phyloP scores from a whole-genome alignment of 2,329 filamentous ascomycete genomes.

The Aspergillus pseudoterreus region DNA sequence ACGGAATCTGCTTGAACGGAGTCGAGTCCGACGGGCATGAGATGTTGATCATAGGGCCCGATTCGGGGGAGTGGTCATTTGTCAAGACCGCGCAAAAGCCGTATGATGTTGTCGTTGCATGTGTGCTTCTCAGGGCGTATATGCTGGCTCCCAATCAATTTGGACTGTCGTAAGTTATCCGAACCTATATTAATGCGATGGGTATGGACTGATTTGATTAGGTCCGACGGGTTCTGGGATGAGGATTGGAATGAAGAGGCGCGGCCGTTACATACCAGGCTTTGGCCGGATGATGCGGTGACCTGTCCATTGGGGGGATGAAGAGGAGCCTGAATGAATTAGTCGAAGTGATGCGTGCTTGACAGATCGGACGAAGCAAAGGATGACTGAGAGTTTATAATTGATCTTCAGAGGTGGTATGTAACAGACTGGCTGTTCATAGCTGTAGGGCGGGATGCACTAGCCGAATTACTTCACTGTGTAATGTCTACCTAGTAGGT shows the following conservation, averaged over 20 bases:
- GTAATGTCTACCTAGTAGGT: no score
- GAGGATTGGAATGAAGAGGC: not conserved
- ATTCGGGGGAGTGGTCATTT: constrained; percentile 5
- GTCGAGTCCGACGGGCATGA: not conserved
- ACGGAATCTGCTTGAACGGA: not conserved
- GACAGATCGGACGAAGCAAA: no score
- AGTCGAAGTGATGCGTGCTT: no score
- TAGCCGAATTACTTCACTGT: no score
- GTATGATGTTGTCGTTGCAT: constrained; percentile 17
- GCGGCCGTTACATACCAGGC: not conserved
- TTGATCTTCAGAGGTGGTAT: no score
- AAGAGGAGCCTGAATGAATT: not conserved
- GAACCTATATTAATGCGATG: not conserved
- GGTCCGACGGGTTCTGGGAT: not conserved
- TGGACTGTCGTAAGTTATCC: not conserved
- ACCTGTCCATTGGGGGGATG: not conserved
- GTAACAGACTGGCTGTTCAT: no score
- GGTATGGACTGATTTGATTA: not conserved
- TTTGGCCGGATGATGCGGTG: not conserved
- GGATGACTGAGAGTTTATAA: no score
- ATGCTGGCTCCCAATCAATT: constrained; percentile 14
- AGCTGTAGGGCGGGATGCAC: no score
- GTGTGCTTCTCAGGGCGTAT: constrained; percentile 15
- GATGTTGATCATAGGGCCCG: not conserved
- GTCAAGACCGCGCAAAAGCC: constrained; percentile 14